A percentile compares a stretch with the other conserved stretches of the same genome.
These are phyloP conservation scores for Trichoderma koningii DNA, from an alignment of 2,329 filamentous ascomycete genomes.

Conservation along the genomic window DNA sequence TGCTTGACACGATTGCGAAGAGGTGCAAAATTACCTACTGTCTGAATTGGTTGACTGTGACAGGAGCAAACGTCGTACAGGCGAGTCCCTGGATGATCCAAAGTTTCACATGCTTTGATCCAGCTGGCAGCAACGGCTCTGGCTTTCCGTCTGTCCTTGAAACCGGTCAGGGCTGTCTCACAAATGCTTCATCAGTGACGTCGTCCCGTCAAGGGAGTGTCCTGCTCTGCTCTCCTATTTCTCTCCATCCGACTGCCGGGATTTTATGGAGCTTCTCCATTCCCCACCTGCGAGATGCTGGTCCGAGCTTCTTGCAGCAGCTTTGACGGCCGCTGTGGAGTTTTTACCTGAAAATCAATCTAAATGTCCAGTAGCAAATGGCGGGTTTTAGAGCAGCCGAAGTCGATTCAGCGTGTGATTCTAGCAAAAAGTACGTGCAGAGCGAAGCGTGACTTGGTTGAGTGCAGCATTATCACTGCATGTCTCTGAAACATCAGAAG, in stretches of 20 bases:
- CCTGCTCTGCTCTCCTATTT: not conserved
- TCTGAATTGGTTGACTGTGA: too few species aligned
- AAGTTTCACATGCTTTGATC: not conserved
- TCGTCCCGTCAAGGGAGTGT: not conserved
- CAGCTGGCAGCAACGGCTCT: not conserved
- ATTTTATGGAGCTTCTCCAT: slow-evolving; percentile 2
- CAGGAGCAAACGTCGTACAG: not conserved
- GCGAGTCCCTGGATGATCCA: too few species aligned
- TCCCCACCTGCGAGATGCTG: slow-evolving; percentile 17
- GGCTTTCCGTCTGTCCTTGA: not conserved
- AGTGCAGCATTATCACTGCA: not conserved
- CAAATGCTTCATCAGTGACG: slow-evolving; percentile 19
- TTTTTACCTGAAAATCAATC: not conserved
- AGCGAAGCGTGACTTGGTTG: not conserved
- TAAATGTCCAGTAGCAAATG: not conserved
- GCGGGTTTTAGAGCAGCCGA: slow-evolving; percentile 17
- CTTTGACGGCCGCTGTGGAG: slow-evolving; percentile 20
- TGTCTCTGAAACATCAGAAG: too few species aligned
- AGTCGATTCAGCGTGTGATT: not conserved
- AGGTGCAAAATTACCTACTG: too few species aligned
- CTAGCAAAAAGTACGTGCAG: not conserved
- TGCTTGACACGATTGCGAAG: not conserved
- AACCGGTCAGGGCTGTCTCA: slow-evolving; percentile 1
- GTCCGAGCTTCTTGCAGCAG: slow-evolving; percentile 26
- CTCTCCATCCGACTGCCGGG: slow-evolving; percentile 17